These are phyloP conservation scores for sunflower (Helianthus annuus) DNA, from an alignment of 129 eudicot genomes.

Conservation along the genomic window HanXRQr2.0-SUNRISE NC_035449.2:1635925-1636424, in stretches of 20 bases:
- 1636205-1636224: constrained; percentile 40
- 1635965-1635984: too few species aligned
- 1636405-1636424: constrained; percentile 33
- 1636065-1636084: constrained; percentile 32
- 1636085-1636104: constrained; percentile 22
- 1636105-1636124: constrained; percentile 46
- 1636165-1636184: constrained; percentile 29
- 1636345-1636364: constrained; percentile 31
- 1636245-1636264: constrained; percentile 38
- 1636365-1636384: constrained; percentile 77
- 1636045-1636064: constrained; percentile 37
- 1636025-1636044: constrained; percentile 26
- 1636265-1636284: constrained; percentile 39
- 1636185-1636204: constrained; percentile 35
- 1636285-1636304: constrained; percentile 31
- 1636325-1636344: constrained; percentile 38
- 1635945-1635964: neutral
- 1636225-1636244: constrained; percentile 32
- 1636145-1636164: constrained; percentile 31
- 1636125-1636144: constrained; percentile 30
- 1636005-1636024: constrained; percentile 48
- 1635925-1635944: too few species aligned
- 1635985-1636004: neutral
- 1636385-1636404: constrained; percentile 42
- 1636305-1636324: constrained; percentile 27